Conservation (phyloP, 1,284 basidiomycete genomes). For the Trichosporon sp. region DNA sequence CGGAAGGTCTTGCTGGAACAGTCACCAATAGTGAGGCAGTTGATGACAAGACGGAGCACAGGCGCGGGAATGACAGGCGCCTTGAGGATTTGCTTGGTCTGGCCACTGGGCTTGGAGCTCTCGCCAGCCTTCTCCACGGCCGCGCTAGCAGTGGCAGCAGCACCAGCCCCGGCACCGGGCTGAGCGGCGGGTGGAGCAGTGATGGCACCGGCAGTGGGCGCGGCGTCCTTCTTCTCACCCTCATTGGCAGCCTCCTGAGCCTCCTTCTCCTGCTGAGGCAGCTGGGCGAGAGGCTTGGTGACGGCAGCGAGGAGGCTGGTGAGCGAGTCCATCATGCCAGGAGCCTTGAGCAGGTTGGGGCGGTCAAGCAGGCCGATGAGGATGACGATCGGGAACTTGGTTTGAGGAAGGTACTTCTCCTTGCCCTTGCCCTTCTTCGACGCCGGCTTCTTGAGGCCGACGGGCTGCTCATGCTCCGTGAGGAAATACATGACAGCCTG, state of each 20-base stretch:
- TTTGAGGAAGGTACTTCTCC: constrained; percentile 76
- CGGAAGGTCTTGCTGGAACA: constrained; percentile 93
- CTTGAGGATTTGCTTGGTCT: constrained; percentile 24
- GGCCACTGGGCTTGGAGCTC: neutral
- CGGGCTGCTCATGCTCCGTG: constrained; percentile 84
- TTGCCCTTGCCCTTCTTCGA: constrained; percentile 90
- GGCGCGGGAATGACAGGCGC: constrained; percentile 80
- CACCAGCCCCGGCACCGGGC: neutral
- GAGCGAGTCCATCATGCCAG: constrained; percentile 87
- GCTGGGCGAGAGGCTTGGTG: constrained; percentile 70
- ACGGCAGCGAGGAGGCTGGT: constrained; percentile 81
- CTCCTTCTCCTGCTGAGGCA: constrained; percentile 23
- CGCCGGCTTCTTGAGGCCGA: constrained; percentile 67
- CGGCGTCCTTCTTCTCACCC: constrained; percentile 20
- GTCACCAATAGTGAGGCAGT: constrained; percentile 89
- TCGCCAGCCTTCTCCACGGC: constrained; percentile 17
- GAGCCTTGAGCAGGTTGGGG: constrained; percentile 77
- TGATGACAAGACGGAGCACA: constrained; percentile 83
- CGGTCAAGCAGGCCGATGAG: constrained; percentile 83
- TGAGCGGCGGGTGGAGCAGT: constrained; percentile 17
- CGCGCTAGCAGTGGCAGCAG: constrained; percentile 20
- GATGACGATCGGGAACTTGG: constrained; percentile 86
- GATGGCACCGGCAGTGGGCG: constrained; percentile 12
- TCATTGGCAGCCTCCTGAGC: constrained; percentile 18
- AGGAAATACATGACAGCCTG: constrained; percentile 87